Evolutionary conservation across 352 stramenopile species (phyloP).

Genomic region (Phytophthora fragariaefolia): DNA sequence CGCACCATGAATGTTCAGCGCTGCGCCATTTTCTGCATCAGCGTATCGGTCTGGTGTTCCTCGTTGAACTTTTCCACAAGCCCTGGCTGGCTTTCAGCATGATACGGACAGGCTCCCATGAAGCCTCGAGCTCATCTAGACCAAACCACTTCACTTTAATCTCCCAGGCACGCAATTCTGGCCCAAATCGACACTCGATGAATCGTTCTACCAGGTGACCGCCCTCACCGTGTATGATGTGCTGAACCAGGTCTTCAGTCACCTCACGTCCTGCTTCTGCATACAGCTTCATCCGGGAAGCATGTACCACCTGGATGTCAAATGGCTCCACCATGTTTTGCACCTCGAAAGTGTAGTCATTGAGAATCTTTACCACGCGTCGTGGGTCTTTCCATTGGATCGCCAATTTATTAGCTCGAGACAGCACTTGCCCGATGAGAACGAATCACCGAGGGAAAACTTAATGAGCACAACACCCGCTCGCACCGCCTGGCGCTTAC

Average conservation of each 20-base stretch:
- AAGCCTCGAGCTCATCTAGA: neutral
- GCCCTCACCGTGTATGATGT: neutral
- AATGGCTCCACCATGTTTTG: neutral
- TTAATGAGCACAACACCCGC: neutral
- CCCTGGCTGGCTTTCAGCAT: too few species aligned
- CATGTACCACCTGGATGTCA: neutral
- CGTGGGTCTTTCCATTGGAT: neutral
- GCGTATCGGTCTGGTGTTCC: too few species aligned
- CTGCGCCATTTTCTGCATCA: too few species aligned
- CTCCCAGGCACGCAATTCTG: neutral
- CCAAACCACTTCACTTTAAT: neutral
- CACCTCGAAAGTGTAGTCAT: neutral
- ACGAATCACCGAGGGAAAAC: neutral
- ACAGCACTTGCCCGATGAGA: neutral
- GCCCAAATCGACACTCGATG: neutral
- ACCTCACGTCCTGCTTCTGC: neutral
- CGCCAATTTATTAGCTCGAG: neutral
- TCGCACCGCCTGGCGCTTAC: neutral
- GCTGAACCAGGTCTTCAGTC: neutral
- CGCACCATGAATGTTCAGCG: too few species aligned
- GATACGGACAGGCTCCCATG: neutral
- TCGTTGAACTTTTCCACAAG: too few species aligned
- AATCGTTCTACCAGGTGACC: neutral
- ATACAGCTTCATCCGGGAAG: neutral
- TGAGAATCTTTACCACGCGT: neutral